phyloP scores from a whole-genome alignment of 2,329 filamentous ascomycete species.

The Thielaviopsis populi region DNA sequence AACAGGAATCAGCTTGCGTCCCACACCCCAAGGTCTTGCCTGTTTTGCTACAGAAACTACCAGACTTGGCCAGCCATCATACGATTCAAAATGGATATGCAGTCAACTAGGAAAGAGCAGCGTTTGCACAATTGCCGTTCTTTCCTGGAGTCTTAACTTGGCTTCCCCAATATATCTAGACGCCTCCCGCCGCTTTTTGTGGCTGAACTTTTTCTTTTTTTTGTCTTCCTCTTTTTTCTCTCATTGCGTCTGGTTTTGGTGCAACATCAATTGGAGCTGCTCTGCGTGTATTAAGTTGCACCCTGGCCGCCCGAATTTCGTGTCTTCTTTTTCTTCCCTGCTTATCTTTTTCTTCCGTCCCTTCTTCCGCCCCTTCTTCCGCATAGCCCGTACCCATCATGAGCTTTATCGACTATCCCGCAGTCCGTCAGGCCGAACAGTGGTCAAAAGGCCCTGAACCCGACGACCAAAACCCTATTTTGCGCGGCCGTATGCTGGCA shows the following conservation, averaged over 20 bases:
- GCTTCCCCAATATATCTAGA: background rate
- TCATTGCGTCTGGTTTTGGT: background rate
- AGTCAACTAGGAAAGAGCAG: background rate
- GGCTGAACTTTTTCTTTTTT: background rate
- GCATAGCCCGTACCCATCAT: constrained; percentile 13
- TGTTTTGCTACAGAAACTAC: background rate
- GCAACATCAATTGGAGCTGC: too few relatives aligned
- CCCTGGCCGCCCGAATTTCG: background rate
- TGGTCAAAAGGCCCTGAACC: constrained; percentile 23
- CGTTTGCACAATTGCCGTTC: background rate
- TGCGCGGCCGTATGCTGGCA: constrained; percentile 50
- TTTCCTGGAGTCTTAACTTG: background rate
- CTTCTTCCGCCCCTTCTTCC: background rate
- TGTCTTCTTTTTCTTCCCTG: background rate
- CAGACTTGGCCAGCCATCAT: background rate
- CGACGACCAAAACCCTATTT: constrained; percentile 49
- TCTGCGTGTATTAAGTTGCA: background rate
- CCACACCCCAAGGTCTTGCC: too few relatives aligned
- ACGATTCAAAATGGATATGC: background rate
- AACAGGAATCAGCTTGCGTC: too few relatives aligned
- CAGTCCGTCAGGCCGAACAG: constrained; percentile 25
- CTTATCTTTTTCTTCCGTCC: background rate
- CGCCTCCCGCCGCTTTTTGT: background rate
- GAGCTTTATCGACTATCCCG: constrained; percentile 32
- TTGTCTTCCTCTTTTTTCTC: background rate